These are phyloP conservation scores for Penicillium sclerotigenum DNA, from an alignment of 2,329 filamentous ascomycete genomes.

Conservation along the genomic window DNA sequence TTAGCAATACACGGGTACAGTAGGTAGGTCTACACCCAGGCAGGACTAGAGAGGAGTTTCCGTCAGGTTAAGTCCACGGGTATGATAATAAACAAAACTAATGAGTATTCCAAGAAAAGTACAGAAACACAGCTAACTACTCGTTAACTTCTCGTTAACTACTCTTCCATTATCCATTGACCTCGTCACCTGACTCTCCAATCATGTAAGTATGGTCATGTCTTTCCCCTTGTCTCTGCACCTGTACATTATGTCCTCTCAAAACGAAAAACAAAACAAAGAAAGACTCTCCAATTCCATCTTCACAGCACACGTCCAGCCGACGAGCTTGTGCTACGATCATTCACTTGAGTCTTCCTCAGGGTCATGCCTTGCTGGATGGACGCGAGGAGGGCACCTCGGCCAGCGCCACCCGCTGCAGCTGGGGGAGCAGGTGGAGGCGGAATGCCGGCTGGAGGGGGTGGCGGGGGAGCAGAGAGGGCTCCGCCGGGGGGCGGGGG, in stretches of 20 bases:
- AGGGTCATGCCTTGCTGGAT: conserved; percentile 77
- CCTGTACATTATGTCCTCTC: conserved; percentile 24
- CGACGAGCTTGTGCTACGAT: conserved; percentile 68
- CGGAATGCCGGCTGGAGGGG: conserved; percentile 42
- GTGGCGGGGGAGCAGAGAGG: conserved; percentile 27
- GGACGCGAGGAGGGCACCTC: conserved; percentile 68
- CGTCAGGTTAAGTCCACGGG: no score
- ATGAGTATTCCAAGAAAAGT: conserved; percentile 12
- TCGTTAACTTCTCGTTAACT: conserved; percentile 1
- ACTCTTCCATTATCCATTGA: conserved; percentile 4
- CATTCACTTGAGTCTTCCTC: conserved; percentile 86
- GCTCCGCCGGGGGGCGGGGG: conserved; percentile 34
- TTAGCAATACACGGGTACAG: no score
- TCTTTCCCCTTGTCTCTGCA: not conserved
- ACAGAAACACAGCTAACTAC: conserved; percentile 9
- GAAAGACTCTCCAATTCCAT: not conserved
- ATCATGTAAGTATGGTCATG: not conserved
- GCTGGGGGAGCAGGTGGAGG: conserved; percentile 46
- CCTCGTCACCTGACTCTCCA: not conserved
- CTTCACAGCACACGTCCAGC: conserved; percentile 68
- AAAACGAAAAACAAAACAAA: not conserved
- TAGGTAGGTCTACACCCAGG: no score
- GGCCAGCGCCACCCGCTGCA: conserved; percentile 53
- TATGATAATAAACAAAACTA: not conserved
- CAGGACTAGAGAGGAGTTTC: no score